phyloP scores from a whole-genome alignment of 768 basidiomycete species.

The Nidularia pulvinata region DNA sequence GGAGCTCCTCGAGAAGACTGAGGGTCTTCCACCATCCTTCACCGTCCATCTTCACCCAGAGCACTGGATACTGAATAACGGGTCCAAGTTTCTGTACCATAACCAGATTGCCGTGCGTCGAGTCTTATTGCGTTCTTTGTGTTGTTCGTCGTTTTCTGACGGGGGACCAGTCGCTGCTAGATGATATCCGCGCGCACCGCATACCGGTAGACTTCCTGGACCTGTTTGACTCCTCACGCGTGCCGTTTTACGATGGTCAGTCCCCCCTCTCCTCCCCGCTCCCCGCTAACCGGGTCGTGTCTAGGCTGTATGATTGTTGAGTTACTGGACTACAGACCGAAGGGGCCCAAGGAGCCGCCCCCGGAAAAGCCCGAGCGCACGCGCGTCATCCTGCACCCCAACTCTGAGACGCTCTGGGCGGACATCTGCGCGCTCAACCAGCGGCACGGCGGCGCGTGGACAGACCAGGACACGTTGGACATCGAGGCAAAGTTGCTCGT shows the following conservation, averaged over 20 bases:
- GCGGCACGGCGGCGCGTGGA: constrained; percentile 56
- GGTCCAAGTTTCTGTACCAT: constrained; percentile 81
- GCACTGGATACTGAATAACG: constrained; percentile 81
- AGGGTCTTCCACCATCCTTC: constrained; percentile 67
- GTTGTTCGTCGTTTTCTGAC: constrained; percentile 2
- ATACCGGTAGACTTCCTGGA: constrained; percentile 89
- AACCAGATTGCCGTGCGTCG: constrained; percentile 64
- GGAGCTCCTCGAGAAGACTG: constrained; percentile 59
- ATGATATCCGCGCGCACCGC: constrained; percentile 80
- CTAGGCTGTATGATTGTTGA: constrained; percentile 87
- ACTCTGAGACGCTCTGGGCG: constrained; percentile 74
- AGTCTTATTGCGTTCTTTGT: constrained; percentile 1
- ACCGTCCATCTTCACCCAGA: constrained; percentile 78
- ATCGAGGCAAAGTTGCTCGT: constrained; percentile 77
- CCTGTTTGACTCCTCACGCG: constrained; percentile 67
- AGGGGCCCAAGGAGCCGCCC: constrained; percentile 52
- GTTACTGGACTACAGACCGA: constrained; percentile 73
- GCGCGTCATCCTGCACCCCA: constrained; percentile 78
- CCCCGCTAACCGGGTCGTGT: constrained; percentile 2
- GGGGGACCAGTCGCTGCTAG: constrained; percentile 62
- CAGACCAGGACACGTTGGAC: constrained; percentile 72
- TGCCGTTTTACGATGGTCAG: constrained; percentile 86
- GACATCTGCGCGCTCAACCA: constrained; percentile 75
- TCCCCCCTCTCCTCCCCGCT: constrained; percentile 4
- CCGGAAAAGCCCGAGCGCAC: constrained; percentile 61